These are phyloP conservation scores for Trichoderma aggressivum DNA, from an alignment of 2,329 filamentous ascomycete genomes.

Conservation along the genomic window DNA sequence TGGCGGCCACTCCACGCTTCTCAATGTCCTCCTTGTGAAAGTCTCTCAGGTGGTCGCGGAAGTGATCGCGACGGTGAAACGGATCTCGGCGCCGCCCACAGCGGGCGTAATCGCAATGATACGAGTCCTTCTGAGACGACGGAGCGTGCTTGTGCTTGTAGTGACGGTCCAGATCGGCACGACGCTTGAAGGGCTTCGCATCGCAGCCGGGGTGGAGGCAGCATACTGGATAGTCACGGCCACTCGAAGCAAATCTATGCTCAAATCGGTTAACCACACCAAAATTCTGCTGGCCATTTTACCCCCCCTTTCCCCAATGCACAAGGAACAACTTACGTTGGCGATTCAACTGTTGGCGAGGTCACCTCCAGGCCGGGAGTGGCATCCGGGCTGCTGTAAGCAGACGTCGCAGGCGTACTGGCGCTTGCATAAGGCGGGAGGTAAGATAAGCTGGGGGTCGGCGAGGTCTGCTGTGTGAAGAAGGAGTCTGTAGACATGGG, in stretches of 20 bases:
- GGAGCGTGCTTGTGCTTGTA: conserved; percentile 47
- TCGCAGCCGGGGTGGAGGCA: conserved; percentile 43
- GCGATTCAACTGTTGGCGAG: conserved; percentile 17
- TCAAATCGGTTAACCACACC: conserved; percentile 10
- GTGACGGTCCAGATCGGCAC: conserved; percentile 55
- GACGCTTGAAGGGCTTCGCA: conserved; percentile 47
- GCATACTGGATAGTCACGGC: conserved; percentile 34
- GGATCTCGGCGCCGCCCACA: conserved; percentile 45
- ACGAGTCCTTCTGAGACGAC: conserved; percentile 40
- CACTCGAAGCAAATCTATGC: conserved; percentile 19
- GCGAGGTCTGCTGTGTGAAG: conserved; percentile 29
- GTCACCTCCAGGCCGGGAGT: conserved; percentile 20
- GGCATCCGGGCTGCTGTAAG: conserved; percentile 22
- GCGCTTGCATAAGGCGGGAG: conserved; percentile 22
- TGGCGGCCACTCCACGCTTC: conserved; percentile 41
- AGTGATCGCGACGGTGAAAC: conserved; percentile 55
- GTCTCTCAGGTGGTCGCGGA: conserved; percentile 54
- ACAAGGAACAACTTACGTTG: conserved; percentile 8
- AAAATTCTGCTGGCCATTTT: neutral
- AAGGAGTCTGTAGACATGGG: conserved; percentile 17
- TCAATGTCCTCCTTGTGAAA: conserved; percentile 54
- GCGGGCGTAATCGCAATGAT: conserved; percentile 50
- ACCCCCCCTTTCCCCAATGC: neutral
- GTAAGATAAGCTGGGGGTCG: conserved; percentile 20
- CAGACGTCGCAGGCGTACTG: conserved; percentile 13